Conservation (phyloP, 257 asterid species). For the Solanum neorickii region DNA sequence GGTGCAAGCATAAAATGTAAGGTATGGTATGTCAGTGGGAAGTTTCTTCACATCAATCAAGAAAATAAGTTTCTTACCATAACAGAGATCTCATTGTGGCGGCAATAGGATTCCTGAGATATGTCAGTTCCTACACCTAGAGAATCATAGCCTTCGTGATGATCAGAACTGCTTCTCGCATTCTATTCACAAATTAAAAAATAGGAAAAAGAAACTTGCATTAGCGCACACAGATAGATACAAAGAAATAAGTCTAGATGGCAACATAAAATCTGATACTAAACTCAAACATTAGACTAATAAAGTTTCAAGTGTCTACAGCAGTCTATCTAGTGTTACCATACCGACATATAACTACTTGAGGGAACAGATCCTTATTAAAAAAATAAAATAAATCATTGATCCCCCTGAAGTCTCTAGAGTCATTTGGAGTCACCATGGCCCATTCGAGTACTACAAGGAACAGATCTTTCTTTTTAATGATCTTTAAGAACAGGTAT, state of each 20-base stretch:
- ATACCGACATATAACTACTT: background rate
- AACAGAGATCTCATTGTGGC: slow-evolving; percentile 73
- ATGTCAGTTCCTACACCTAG: slow-evolving; percentile 28
- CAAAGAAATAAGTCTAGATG: background rate
- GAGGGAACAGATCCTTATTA: background rate
- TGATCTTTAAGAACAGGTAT: background rate
- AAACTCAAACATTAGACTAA: background rate
- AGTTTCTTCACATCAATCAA: background rate
- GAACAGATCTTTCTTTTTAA: background rate
- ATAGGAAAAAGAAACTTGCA: background rate
- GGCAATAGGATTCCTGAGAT: slow-evolving; percentile 63
- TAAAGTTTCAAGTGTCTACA: background rate
- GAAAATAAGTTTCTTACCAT: slow-evolving; percentile 32
- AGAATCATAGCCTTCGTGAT: slow-evolving; percentile 20
- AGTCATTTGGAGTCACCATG: background rate
- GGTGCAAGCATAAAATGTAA: too few relatives aligned
- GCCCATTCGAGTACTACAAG: background rate
- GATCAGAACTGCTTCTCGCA: background rate
- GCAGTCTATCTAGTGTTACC: background rate
- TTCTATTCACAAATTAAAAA: background rate
- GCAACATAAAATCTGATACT: background rate
- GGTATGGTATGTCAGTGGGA: too few relatives aligned
- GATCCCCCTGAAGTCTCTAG: background rate
- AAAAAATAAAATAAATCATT: background rate
- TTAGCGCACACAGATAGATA: background rate